Evolutionary conservation across 257 asterid genomes (phyloP), one percentile per base, ranked within the genome.

Genomic region (Nicotiana attenuata): DNA sequence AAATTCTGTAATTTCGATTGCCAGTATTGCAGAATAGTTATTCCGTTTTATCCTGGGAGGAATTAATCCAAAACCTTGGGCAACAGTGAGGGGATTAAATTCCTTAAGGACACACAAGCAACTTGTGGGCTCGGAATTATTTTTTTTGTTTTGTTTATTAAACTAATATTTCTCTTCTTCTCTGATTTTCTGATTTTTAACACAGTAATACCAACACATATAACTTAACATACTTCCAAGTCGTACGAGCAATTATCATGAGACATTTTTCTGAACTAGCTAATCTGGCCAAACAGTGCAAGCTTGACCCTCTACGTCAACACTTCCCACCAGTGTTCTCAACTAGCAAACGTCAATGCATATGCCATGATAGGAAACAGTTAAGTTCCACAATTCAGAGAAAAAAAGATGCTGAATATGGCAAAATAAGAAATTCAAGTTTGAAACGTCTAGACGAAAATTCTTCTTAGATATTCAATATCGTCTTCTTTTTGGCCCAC

Each of bases 371-470:
- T 16, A 71, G 59, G 78, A 71, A 71, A 71, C 33, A 71, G 7
- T 20, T 31, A 71, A 71, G n/a, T 35, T 65, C 78, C 35, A 73
- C 61, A 73, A 73, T 73, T 45, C 35, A 22, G 19, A 20, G 82
- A 41, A 10, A 67, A 22, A 20, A 50, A 65, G 9, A 15, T 45
- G 20, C 31, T 19, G 28, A 5, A 82, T 47, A 24, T 47, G 20
- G 20, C 19, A 10, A 47, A 35, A 17, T 45, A 2, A 66, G 45
- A 78, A 82, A 75, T 68, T 67, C 83, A 86, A 82, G 80, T 84
- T 86, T 87, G 85, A 86, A 81, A 86, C 85, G 89, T 82, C 28
- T 15, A 29, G 20, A 15, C 61, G 24, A 24, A 71, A 73, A 35
- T 73, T 15, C 22, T 73, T 14, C 61, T 31, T 52, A 14, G 4